A percentile compares a stretch with the other conserved stretches of the same genome.
Conservation (phyloP, 495 filamentous ascomycete species). For the Cercophora samala region DNA sequence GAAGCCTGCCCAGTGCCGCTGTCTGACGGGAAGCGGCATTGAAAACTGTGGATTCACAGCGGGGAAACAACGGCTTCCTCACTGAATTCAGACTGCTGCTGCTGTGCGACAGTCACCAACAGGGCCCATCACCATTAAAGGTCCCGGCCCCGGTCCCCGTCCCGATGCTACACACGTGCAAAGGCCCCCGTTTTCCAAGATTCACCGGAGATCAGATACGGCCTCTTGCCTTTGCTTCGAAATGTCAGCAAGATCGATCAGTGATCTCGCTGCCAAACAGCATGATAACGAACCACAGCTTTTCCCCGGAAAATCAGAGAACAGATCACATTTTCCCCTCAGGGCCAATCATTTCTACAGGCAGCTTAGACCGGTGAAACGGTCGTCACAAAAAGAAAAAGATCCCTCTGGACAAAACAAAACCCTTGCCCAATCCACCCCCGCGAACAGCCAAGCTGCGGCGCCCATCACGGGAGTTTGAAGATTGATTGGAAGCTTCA, state of each 20-base stretch:
- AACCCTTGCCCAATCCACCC: constrained; percentile 3
- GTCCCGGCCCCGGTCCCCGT: background rate
- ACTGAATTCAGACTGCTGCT: background rate
- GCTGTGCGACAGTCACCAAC: background rate
- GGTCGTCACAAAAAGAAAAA: constrained; percentile 9
- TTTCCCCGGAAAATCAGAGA: constrained; percentile 2
- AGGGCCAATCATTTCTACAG: background rate
- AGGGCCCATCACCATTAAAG: constrained; percentile 1
- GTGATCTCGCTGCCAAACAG: background rate
- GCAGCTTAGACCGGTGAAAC: background rate
- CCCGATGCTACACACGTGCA: constrained; percentile 9
- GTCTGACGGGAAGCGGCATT: constrained; percentile 4
- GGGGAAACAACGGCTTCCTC: constrained; percentile 2
- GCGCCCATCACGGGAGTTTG: constrained; percentile 2
- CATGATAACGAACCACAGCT: background rate
- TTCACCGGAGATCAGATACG: constrained; percentile 2
- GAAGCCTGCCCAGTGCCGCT: background rate
- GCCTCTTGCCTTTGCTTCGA: background rate
- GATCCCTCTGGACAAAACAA: background rate
- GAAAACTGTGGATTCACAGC: constrained; percentile 4
- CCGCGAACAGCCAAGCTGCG: background rate
- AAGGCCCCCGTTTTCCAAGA: constrained; percentile 2
- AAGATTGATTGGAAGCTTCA: background rate
- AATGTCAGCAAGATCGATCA: background rate
- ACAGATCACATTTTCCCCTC: background rate